phyloP scores from a whole-genome alignment of 441 rosid genomes.

The Pelargonium fulgidum region DNA sequence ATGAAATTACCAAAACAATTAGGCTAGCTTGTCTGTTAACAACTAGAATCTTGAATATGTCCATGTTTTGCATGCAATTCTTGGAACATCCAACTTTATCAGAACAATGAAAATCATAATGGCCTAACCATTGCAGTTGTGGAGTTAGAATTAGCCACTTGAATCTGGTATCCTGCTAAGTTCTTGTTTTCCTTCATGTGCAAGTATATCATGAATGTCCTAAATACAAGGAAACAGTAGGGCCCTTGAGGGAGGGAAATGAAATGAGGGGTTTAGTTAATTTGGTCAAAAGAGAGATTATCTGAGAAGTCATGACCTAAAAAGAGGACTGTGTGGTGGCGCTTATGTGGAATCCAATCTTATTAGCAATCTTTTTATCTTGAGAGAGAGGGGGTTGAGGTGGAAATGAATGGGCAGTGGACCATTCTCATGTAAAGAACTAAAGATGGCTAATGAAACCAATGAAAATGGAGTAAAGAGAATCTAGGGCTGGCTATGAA shows the following conservation, averaged over 20 bases:
- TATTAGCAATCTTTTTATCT: not conserved
- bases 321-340: not conserved
- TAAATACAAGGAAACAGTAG: not conserved
- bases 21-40: too few relatives aligned
- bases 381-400: not conserved
- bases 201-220: not conserved
- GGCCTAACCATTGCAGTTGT: too few relatives aligned
- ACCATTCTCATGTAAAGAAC: not conserved
- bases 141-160: too few relatives aligned
- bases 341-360: not conserved
- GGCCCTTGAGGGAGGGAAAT: not conserved
- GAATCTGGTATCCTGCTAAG: too few relatives aligned
- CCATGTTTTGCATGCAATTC: too few relatives aligned
- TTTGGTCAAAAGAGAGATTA: not conserved
- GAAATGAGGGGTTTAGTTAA: not conserved
- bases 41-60: too few relatives aligned
- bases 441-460: not conserved
- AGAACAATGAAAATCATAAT: too few relatives aligned
- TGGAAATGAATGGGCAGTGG: conserved; percentile 6
- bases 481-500: not conserved
- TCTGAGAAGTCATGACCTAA: conserved; percentile 5
- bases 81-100: too few relatives aligned
- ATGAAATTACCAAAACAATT: too few relatives aligned
- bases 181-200: not conserved
- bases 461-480: not conserved